These are phyloP conservation scores for Marchantia paleacea DNA, from an alignment of 225 moss, liverwort and hornwort genomes.

Conservation along the genomic window DNA sequence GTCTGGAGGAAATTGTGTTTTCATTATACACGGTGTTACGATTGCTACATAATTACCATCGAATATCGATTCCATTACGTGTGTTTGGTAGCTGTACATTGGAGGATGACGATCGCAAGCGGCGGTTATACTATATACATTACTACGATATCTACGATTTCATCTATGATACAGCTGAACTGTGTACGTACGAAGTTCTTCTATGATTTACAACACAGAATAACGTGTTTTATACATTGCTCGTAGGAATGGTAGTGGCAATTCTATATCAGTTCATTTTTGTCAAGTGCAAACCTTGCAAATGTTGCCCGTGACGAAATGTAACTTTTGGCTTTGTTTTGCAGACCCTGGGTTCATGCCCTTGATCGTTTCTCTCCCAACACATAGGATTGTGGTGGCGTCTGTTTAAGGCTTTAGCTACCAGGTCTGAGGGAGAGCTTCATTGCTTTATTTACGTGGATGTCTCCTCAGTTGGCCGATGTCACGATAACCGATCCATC, in stretches of 20 bases:
- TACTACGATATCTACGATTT: constrained; percentile 5
- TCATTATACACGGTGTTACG: too few species aligned
- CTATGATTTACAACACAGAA: not conserved
- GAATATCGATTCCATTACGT: too few species aligned
- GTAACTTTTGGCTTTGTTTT: not conserved
- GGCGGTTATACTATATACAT: constrained; percentile 9
- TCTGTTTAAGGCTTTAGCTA: not conserved
- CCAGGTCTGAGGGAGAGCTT: not conserved
- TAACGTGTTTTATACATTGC: not conserved
- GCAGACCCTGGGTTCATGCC: not conserved
- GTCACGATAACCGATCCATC: too few species aligned
- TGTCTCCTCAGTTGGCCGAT: too few species aligned
- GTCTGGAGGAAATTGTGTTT: too few species aligned
- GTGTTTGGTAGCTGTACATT: not conserved
- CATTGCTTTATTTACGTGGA: too few species aligned
- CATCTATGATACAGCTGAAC: not conserved
- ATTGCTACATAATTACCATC: too few species aligned
- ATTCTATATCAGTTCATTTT: not conserved
- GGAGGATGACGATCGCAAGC: constrained; percentile 9
- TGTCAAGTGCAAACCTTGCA: not conserved
- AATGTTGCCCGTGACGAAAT: not conserved
- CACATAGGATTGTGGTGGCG: not conserved
- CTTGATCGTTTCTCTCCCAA: constrained; percentile 8
- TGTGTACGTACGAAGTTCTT: not conserved
- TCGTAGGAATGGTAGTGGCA: too few species aligned